A percentile compares a stretch with the other conserved stretches of the same genome.
These are phyloP conservation scores for Telopea speciosissima DNA, from an alignment of 177 flowering plant genomes.

Conservation along the genomic window DNA sequence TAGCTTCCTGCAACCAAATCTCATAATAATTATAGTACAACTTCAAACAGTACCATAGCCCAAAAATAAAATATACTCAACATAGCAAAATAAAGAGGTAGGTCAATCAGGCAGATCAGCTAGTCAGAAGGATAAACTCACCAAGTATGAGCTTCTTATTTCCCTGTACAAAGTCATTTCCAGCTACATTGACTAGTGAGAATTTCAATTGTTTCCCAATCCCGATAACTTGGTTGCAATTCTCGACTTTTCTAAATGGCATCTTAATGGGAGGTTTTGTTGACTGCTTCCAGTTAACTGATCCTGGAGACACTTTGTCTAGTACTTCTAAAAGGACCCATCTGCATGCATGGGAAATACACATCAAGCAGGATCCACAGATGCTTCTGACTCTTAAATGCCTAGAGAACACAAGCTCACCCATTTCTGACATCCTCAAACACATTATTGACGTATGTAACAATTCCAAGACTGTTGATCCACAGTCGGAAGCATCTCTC, in stretches of 20 bases:
- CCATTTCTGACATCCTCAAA: constrained; percentile 83
- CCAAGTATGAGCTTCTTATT: constrained; percentile 82
- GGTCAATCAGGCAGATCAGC: neutral
- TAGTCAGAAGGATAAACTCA: constrained; percentile 16
- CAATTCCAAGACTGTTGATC: constrained; percentile 82
- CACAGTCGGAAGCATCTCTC: constrained; percentile 81
- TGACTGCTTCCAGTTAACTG: constrained; percentile 81
- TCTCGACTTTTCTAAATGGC: constrained; percentile 90
- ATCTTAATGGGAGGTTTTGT: constrained; percentile 82
- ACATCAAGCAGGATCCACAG: neutral
- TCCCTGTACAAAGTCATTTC: constrained; percentile 83
- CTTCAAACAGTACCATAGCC: neutral
- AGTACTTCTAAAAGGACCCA: constrained; percentile 83
- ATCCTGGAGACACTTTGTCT: constrained; percentile 73
- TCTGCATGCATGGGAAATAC: constrained; percentile 29
- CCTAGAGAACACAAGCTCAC: constrained; percentile 25
- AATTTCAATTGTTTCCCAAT: constrained; percentile 63
- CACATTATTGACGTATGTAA: constrained; percentile 65
- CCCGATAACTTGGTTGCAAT: constrained; percentile 72
- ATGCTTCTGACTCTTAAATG: neutral
- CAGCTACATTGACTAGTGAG: constrained; percentile 76
- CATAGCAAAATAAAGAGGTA: neutral
- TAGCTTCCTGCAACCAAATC: neutral
- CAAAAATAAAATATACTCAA: no score
- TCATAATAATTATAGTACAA: neutral